phyloP scores from a whole-genome alignment of 345 rosid species.

The Brassica juncea region DNA sequence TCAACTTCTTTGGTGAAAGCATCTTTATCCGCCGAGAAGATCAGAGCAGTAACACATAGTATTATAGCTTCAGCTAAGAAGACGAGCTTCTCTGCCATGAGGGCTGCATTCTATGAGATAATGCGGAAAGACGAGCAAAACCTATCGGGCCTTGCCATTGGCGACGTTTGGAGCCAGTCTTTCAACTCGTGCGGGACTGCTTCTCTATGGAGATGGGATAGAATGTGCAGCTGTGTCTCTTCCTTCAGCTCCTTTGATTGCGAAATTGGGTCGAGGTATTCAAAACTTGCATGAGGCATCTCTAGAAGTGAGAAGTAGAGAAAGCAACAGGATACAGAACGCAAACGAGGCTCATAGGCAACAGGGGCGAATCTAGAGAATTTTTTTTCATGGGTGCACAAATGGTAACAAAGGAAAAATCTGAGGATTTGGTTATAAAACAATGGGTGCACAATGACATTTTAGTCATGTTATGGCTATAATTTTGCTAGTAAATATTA shows the following conservation, averaged over 20 bases:
- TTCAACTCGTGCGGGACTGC: conserved; percentile 68
- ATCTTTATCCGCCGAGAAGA: too few relatives aligned
- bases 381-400: too few relatives aligned
- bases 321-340: conserved; percentile 65
- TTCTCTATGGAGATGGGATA: conserved; percentile 77
- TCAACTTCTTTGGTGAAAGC: too few relatives aligned
- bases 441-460: too few relatives aligned
- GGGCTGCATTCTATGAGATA: conserved; percentile 89
- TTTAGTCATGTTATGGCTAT: too few relatives aligned
- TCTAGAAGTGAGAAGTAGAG: conserved; percentile 52
- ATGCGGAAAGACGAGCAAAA: conserved; percentile 70
- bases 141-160: conserved; percentile 75
- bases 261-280: conserved; percentile 91
- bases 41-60: conserved; percentile 15
- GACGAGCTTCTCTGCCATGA: conserved; percentile 92
- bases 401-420: too few relatives aligned
- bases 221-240: conserved; percentile 84
- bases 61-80: conserved; percentile 86
- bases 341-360: conserved; percentile 73
- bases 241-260: conserved; percentile 88
- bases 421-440: too few relatives aligned
- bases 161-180: conserved; percentile 84
- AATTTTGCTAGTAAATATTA: too few relatives aligned
- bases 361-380: too few relatives aligned
- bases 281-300: conserved; percentile 74